Evolutionary conservation across 2,329 filamentous ascomycete genomes (phyloP), one percentile per base, ranked within the genome.

Genomic region (Xylariaceae sp.): DNA sequence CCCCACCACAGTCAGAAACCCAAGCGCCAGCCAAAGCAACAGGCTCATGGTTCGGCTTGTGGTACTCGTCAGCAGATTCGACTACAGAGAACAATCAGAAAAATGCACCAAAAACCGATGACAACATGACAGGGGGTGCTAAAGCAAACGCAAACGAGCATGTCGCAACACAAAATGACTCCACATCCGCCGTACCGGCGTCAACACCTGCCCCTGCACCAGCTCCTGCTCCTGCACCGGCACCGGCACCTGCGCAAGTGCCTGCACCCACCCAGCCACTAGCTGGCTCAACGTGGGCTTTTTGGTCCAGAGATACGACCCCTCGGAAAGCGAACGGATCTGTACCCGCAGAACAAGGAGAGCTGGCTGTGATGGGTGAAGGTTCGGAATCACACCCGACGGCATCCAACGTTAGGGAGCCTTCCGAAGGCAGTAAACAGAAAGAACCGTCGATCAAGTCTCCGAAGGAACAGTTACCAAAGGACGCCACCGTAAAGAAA

Each of bases 231-330:
- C 47, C 50, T 53, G 60, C 51, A 59, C 23, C 23, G 5, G 23
- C 37, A 42, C 37, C 37, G 9, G 37, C 71, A 7, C 23, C 23
- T 30, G 61, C 54, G 34, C 56, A 68, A 45, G 51, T 64, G 30
- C 47, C 50, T 53, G 60, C 50, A 59, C 59, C 42, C 57, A 71
- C 37, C 62, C 73, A 57, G n/a, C 79, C 79, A 4, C 76, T 80
- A 13, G 76, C 78, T 15, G 83, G 82, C 10, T 88, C 88, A 0
- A 89, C 87, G 0, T 93, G 89, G 89, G 89, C 87, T 0, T 92
- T 93, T 65, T 93, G 89, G 89, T 90, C 87, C 11, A 83, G 80
- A 51, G 85, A 87, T 64, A 73, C 78, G 1, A 65, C 72, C 0
- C 71, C 75, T 6, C 76, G 73, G 47, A 65, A 72, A 8, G 67